Base-by-base conservation (phyloP, 176 grass and related monocot species). In the Musa acuminata region DNA sequence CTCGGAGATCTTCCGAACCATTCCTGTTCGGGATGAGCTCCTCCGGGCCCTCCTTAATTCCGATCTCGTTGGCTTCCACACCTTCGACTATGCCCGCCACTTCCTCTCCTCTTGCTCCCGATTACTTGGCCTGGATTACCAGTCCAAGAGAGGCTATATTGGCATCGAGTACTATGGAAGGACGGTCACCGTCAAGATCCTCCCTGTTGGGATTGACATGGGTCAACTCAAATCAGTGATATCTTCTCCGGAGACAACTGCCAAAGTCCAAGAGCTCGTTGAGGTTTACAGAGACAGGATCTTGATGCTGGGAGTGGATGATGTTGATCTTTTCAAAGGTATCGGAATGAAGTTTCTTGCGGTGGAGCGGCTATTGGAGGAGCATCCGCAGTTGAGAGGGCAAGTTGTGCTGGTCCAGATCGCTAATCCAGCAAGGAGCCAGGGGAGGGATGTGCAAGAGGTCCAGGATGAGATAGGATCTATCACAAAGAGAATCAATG, bases 241-340 rank as follows among this genome's bases (percentile, higher is more conserved):
- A 23, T 64, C 51, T 53, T 82, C 54, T 9, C 79, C 60, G 5
- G 85, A 84, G 52, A 84, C 84, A 4, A 29, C 58, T 52, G 73
- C 79, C 59, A 85, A 84, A 77, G 64, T 84, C 67, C 85, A 62
- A 35, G 88, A 91, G 74, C 81, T 91, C 19, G 52, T 51, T 51
- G 74, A 77, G 21, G 59, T 29, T 14, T 91, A 84, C 62, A 82
- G 71, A 50, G 85, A 78, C 51, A 72, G 49, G 51, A 53, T 49
- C 13, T 51, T 91, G 62, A 75, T 91, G 73, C 53, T 91, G n/a
- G 72, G 85, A 49, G 76, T 91, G 14, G 88, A 91, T 11, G 88
- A 91, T 57, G 78, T 85, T 1, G 85, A 91, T 76, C 70, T 91
- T 69, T 91, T 91, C 82, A 87, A 91, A 76, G 88, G 88, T 23